A percentile compares a stretch with the other conserved stretches of the same genome.
phyloP scores from a whole-genome alignment of 2,329 filamentous ascomycete species.

The Nigrograna mackinnonii region DNA sequence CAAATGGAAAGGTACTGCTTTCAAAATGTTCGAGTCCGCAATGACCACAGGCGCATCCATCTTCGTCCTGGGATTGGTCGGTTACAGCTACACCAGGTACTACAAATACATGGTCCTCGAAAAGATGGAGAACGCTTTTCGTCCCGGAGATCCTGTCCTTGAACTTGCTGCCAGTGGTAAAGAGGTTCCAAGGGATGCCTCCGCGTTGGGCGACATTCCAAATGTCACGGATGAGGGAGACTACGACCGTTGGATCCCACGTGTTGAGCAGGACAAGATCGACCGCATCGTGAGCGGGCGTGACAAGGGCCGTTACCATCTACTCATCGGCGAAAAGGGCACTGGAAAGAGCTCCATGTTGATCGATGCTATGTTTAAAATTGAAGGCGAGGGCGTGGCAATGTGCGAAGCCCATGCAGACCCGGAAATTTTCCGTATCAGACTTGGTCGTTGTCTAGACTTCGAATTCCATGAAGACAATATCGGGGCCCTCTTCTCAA shows the following conservation, averaged over 20 bases:
- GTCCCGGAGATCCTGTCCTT: constrained; percentile 86
- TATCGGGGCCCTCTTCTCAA: constrained; percentile 94
- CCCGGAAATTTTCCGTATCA: constrained; percentile 89
- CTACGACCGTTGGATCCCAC: constrained; percentile 75
- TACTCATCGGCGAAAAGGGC: constrained; percentile 93
- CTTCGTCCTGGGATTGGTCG: constrained; percentile 50
- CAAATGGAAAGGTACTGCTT: constrained; percentile 45
- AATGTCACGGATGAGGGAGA: constrained; percentile 51
- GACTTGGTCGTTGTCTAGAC: constrained; percentile 90
- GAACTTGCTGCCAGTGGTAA: constrained; percentile 59
- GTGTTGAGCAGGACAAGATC: constrained; percentile 80
- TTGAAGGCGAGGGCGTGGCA: constrained; percentile 83
- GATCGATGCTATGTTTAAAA: constrained; percentile 91
- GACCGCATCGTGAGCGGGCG: constrained; percentile 80
- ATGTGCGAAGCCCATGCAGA: constrained; percentile 98
- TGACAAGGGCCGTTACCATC: constrained; percentile 80
- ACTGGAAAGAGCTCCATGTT: constrained; percentile 97
- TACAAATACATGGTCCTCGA: constrained; percentile 91
- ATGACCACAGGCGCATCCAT: constrained; percentile 56
- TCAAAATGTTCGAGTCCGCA: constrained; percentile 57
- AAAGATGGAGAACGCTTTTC: constrained; percentile 92
- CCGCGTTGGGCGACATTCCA: constrained; percentile 12
- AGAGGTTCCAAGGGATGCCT: constrained; percentile 33
- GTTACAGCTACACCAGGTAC: constrained; percentile 53
- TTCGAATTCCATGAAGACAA: constrained; percentile 99